A percentile compares a stretch with the other conserved stretches of the same genome.
These are phyloP conservation scores for Globisporangium irregulare DNA, from an alignment of 352 stramenopile species.

Conservation along the genomic window DNA sequence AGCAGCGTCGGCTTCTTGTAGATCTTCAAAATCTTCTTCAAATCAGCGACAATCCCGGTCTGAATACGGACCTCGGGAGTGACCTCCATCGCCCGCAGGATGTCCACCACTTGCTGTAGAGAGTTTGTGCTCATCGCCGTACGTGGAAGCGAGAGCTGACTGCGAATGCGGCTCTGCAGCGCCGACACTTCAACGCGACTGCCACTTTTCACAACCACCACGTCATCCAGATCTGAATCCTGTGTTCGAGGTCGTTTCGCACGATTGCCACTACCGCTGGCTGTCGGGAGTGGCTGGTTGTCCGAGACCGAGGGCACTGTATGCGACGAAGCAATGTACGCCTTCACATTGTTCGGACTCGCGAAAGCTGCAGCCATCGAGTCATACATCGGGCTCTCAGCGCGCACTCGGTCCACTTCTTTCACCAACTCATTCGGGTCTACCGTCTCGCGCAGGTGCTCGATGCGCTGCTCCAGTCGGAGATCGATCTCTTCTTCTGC, in stretches of 20 bases:
- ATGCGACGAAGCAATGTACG: slow-evolving; percentile 55
- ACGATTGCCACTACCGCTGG: slow-evolving; percentile 15
- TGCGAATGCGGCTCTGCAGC: slow-evolving; percentile 69
- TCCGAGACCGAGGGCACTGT: slow-evolving; percentile 46
- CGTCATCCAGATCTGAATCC: slow-evolving; percentile 64
- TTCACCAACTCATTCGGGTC: slow-evolving; percentile 81
- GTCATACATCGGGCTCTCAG: slow-evolving; percentile 63
- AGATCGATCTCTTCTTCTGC: slow-evolving; percentile 78
- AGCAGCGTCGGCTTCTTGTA: slow-evolving; percentile 83
- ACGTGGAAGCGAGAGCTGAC: slow-evolving; percentile 51
- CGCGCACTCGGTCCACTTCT: slow-evolving; percentile 68
- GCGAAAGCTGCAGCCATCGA: slow-evolving; percentile 65
- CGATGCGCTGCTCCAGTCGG: slow-evolving; percentile 76
- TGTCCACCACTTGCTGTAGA: slow-evolving; percentile 75
- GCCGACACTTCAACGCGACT: slow-evolving; percentile 60
- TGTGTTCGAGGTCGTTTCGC: slow-evolving; percentile 60
- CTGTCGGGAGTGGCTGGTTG: slow-evolving; percentile 18
- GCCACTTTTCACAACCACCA: slow-evolving; percentile 60
- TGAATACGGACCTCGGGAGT: slow-evolving; percentile 68
- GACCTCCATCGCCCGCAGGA: slow-evolving; percentile 77
- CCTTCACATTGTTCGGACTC: slow-evolving; percentile 48
- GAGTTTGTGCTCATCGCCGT: slow-evolving; percentile 58
- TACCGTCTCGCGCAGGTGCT: slow-evolving; percentile 56
- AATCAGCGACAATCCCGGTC: slow-evolving; percentile 61
- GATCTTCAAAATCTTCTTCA: slow-evolving; percentile 75